Base-by-base conservation (phyloP, 371 early-diverging fungal genomes). In the Mucor racemosus region DNA sequence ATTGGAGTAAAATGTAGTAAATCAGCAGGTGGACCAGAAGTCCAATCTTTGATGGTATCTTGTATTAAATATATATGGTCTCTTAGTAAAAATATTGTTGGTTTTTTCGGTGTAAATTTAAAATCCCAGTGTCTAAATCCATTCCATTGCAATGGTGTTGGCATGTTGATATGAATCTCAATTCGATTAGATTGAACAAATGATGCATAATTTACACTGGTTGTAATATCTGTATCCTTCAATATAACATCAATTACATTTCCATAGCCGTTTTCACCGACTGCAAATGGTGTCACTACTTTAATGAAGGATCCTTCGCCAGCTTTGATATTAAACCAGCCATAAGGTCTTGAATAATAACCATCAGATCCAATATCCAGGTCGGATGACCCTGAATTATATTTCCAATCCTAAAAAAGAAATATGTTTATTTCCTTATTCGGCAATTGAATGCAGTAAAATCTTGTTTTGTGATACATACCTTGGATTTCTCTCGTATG, bases 61-160 rank as follows among this genome's bases (percentile, higher is more conserved):
- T 89, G 89, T 19, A 95, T 58, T 7, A 95, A 74, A 6, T 87
- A 87, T n/a, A 94, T 85, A 66, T 95, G 95, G 56, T 95, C 95
- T 10, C 93, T 84, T n/a, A 95, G 74, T 17, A 94, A 67, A 65
- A 82, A 91, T 13, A 91, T 72, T 31, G 77, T 72, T 14, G 90
- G 74, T 1, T 70, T 62, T 39, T 69, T 70, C 9, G 86, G 54
- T 7, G 69, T 66, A 14, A 88, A 61, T 14, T 82, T 78, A 66
- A 92, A 83, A 10, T 78, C 76, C 94, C 94, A 93, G 6, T 68
- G 74, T 26, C 94, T 82, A 58, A 78, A 78, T 2, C 81, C 86
- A 72, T 95, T 94, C 95, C 95, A 95, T n/a, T 86, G 71, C 7
- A 91, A 61, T 1, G 95, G 95, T 48, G 80, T 81, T 8, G 84